Evolutionary conservation across 208 protist genomes (phyloP).

Genomic region (Trypanosoma grayi): DNA sequence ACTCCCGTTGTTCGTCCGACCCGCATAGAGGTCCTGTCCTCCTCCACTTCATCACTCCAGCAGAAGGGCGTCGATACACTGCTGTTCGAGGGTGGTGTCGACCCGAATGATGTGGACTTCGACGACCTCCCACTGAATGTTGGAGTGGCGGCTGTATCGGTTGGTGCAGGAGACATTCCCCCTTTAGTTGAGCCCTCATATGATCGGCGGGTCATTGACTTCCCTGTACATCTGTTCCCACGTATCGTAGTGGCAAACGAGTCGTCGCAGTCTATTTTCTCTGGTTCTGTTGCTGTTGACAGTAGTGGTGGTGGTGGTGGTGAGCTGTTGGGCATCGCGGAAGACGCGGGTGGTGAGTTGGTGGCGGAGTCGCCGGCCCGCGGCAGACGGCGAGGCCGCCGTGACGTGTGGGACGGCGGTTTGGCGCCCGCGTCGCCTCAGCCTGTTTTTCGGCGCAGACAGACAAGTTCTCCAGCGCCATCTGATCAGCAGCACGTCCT

Average conservation of each 20-base stretch:
- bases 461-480: background rate
- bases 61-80: background rate
- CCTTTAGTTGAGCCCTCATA: background rate
- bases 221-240: conserved; percentile 9
- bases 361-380: background rate
- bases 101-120: conserved; percentile 19
- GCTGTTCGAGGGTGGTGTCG: conserved; percentile 16
- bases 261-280: background rate
- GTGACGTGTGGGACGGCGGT: background rate
- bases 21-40: no score
- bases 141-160: background rate
- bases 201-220: background rate
- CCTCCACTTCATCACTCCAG: no score
- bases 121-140: conserved; percentile 8
- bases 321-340: no score
- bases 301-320: no score
- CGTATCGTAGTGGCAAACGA: background rate
- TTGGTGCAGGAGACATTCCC: background rate
- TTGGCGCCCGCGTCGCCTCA: background rate
- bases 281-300: no score
- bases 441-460: background rate
- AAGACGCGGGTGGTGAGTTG: no score
- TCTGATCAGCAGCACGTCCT: background rate
- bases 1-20: no score
- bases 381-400: background rate